phyloP scores from a whole-genome alignment of 2,329 filamentous ascomycete genomes.

The Botrytis aclada region DNA sequence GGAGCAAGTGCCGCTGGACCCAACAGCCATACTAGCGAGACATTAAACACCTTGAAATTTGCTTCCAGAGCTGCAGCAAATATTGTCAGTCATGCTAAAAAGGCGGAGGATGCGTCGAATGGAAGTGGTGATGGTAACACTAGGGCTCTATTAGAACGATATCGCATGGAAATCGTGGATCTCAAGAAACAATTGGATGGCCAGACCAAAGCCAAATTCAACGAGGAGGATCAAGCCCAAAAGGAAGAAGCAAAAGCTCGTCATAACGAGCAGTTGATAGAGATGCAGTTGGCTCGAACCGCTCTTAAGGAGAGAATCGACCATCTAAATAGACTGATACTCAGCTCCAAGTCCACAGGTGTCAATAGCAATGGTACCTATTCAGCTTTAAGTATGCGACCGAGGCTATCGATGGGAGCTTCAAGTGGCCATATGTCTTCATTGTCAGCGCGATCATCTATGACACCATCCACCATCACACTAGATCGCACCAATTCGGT shows the following conservation, averaged over 20 bases:
- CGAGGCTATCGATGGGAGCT: constrained; percentile 51
- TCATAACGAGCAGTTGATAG: constrained; percentile 95
- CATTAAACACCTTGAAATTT: constrained; percentile 94
- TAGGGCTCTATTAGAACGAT: constrained; percentile 83
- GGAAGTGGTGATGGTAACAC: constrained; percentile 80
- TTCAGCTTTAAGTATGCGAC: constrained; percentile 63
- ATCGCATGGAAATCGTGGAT: constrained; percentile 77
- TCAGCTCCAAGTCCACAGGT: constrained; percentile 92
- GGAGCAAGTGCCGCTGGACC: constrained; percentile 67
- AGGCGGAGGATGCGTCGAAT: constrained; percentile 78
- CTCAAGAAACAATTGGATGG: constrained; percentile 75
- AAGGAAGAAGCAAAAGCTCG: constrained; percentile 80
- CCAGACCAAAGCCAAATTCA: constrained; percentile 69
- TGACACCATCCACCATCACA: constrained; percentile 57
- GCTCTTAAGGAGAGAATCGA: constrained; percentile 96
- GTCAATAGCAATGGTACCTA: constrained; percentile 78
- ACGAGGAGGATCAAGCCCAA: constrained; percentile 67
- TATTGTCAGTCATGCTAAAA: constrained; percentile 95
- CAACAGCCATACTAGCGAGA: constrained; percentile 79
- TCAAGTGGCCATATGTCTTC: constrained; percentile 45
- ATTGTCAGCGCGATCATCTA: constrained; percentile 64
- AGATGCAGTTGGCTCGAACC: constrained; percentile 95
- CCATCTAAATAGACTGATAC: constrained; percentile 89
- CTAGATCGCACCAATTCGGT: constrained; percentile 62
- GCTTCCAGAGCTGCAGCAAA: constrained; percentile 96